Base-by-base conservation (phyloP, 2,329 filamentous ascomycete genomes). In the Thermothelomyces thermophilus region DNA sequence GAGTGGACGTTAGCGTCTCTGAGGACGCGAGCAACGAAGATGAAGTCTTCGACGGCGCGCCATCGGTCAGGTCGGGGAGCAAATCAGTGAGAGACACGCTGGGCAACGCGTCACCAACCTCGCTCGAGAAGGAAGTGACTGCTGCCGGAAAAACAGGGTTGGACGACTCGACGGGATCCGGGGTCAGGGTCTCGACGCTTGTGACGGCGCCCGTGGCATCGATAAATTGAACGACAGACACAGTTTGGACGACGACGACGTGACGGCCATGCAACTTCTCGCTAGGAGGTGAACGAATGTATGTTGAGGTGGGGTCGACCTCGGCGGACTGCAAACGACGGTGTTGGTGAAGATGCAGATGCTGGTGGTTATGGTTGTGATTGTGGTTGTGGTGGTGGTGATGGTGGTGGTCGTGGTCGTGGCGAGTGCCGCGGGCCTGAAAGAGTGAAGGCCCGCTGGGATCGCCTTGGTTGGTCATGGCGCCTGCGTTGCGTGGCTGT, bases 181-280 rank as follows among this genome's bases (percentile, higher is more conserved):
- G 65, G 48, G 42, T 44, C 30, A 71, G 56, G 28, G 76, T 80
- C 51, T 70, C 64, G 19, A 72, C 61, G 45, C 68, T 63, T 40
- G 77, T 60, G 42, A 72, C 66, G 24, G 66, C 68, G 53, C 77
- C 77, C 39, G 63, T 61, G 40, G 65, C 64, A 63, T 80, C 74
- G 54, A 79, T 70, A 53, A 75, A 60, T 56, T 79, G 72, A 48
- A 80, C 63, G 61, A 80, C 67, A 22, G 76, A 77, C 55, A 81
- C 65, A 58, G 77, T 80, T 63, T 78, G 70, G 46, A 79, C 67
- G 59, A 81, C 67, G 58, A 76, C 64, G 58, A 68, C 64, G 59
- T 63, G 55, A 52, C 62, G 65, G 51, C 60, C 59, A 24, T 63
- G 58, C 24, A 62, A 56, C 31, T 61, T 54, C 56, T 60, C 51